Evolutionary conservation across 192 early-diverging fungal species (phyloP), one percentile per base, ranked within the genome.

Genomic region (Lunasporangiospora selenospora): DNA sequence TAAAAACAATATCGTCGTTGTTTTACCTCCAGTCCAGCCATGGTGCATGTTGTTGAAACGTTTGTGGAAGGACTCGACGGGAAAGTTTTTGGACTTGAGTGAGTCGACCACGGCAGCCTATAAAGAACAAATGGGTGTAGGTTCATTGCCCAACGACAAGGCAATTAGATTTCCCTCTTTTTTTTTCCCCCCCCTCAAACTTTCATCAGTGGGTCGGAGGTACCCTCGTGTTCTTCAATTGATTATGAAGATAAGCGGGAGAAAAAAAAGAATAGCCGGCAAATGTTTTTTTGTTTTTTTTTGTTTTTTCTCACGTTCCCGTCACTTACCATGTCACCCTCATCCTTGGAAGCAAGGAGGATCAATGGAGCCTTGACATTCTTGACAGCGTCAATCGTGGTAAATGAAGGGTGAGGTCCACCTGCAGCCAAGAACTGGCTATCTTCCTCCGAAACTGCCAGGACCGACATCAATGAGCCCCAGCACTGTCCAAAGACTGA

Each of bases 401-500:
- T 59, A 41, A 84, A 75, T n/a, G 89, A 83, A 18, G 90, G 88
- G 42, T 92, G 90, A 31, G 86, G 79, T 7, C 87, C 77, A 1
- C 85, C 83, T 10, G 83, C 56, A 4, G 83, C 76, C 11, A 62
- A 54, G 40, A 85, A 77, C 9, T 80, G 84, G 3, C 65, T 55
- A 6, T 55, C 60, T 30, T 82, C 78, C 36, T 77, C 63, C 4
- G 77, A 77, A 23, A 77, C 64, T 31, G 81, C 81, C 32, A 77
- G 48, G 5, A 79, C 77, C 18, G 83, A 65, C 51, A 89, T 80
- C 53, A 85, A 77, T 12, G 77, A 84, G 38, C 90, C 89, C 89
- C 89, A 90, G 80, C 89, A 90, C 62, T 90, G 86, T 7, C 89
- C 90, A 52, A 87, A 57, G 8, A 85, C 36, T 24, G 85, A 85